Evolutionary conservation across 106 monocot species (phyloP).

Genomic region (Vanilla planifolia): DNA sequence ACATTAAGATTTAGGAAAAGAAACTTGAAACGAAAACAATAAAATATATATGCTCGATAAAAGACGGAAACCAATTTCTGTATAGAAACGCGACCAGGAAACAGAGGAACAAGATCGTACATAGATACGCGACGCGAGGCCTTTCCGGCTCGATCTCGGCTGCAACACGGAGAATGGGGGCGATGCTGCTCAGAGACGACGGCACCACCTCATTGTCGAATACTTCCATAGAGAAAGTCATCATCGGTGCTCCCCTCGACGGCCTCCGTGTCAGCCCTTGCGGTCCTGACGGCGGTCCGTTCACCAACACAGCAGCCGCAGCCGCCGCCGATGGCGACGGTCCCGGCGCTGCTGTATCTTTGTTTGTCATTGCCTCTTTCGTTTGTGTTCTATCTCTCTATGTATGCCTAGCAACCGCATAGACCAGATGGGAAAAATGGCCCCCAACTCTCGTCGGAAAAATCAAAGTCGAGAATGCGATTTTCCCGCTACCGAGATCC

Average conservation of each 20-base stretch:
- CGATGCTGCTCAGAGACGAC: slow-evolving; percentile 64
- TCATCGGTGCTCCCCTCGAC: slow-evolving; percentile 72
- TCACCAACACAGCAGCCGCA: too few species aligned
- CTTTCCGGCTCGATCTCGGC: slow-evolving; percentile 80
- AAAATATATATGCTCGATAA: too few species aligned
- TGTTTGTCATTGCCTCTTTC: background rate
- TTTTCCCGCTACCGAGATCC: slow-evolving; percentile 13
- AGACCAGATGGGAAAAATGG: background rate
- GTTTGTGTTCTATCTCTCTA: background rate
- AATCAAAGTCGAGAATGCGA: background rate
- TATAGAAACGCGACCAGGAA: too few species aligned
- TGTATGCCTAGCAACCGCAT: too few species aligned
- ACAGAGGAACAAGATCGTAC: slow-evolving; percentile 16
- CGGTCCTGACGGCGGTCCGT: slow-evolving; percentile 31
- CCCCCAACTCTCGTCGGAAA: background rate
- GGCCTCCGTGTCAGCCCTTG: slow-evolving; percentile 52
- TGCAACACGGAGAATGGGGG: slow-evolving; percentile 78
- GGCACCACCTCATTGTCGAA: slow-evolving; percentile 97
- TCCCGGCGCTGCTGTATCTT: background rate
- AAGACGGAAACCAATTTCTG: too few species aligned
- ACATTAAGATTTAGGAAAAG: too few species aligned
- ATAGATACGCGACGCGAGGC: slow-evolving; percentile 76
- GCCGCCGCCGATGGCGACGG: background rate
- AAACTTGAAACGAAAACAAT: too few species aligned
- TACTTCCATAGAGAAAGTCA: slow-evolving; percentile 85